These are phyloP conservation scores for Talaromyces sp. DNA, from an alignment of 2,329 filamentous ascomycete species.

Conservation along the genomic window DNA sequence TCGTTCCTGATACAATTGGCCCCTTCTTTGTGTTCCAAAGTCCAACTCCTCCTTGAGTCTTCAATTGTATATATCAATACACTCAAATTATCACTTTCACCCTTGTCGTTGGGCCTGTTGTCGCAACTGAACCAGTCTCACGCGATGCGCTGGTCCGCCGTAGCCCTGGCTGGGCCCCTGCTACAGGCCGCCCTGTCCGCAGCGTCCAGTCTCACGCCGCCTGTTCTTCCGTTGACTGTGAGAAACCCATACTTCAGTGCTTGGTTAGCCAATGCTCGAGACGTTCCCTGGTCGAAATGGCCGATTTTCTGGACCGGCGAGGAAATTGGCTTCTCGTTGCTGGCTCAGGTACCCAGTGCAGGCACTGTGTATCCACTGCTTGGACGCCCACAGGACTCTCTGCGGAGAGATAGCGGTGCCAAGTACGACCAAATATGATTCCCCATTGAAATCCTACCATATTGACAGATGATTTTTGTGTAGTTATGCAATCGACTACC, in stretches of 20 bases:
- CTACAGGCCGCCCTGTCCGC: slow-evolving; percentile 42
- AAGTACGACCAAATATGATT: slow-evolving; percentile 31
- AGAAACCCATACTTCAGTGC: slow-evolving; percentile 73
- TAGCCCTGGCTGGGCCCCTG: slow-evolving; percentile 30
- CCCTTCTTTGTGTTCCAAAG: background rate
- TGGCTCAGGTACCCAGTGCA: slow-evolving; percentile 60
- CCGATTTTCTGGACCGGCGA: slow-evolving; percentile 79
- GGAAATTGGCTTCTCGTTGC: slow-evolving; percentile 61
- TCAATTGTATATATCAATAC: background rate
- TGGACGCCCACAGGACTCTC: slow-evolving; percentile 63
- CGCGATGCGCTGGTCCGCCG: slow-evolving; percentile 32
- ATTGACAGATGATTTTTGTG: slow-evolving; percentile 13
- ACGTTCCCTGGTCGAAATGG: slow-evolving; percentile 77
- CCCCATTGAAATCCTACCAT: slow-evolving; percentile 6
- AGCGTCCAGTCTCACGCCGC: slow-evolving; percentile 57
- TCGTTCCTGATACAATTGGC: background rate
- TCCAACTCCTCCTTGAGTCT: background rate
- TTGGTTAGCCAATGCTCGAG: slow-evolving; percentile 70
- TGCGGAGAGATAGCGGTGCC: slow-evolving; percentile 36
- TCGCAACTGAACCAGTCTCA: slow-evolving; percentile 6
- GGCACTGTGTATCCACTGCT: slow-evolving; percentile 61
- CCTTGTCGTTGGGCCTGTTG: background rate
- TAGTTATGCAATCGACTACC: slow-evolving; percentile 56
- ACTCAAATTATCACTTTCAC: background rate
- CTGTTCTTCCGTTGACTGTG: slow-evolving; percentile 70